Evolutionary conservation across 1,139 yeast species (phyloP), one percentile per base, ranked within the genome.

Genomic region (Sugiyamaella neomexicana): DNA sequence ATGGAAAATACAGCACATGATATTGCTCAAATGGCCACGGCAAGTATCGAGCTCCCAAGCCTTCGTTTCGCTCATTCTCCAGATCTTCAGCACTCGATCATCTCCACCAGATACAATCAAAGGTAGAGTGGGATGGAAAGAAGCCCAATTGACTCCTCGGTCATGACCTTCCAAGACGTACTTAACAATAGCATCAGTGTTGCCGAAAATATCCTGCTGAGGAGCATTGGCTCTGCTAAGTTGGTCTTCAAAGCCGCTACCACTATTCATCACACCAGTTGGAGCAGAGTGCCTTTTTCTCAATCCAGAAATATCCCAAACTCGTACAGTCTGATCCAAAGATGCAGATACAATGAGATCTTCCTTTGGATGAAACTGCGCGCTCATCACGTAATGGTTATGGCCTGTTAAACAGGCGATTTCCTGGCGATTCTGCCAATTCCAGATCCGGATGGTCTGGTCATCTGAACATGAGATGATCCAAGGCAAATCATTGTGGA

Each of bases 31-130:
- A 71, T 95, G 99, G 53, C 99, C 99, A 67, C 99, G 82, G 73
- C 97, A 93, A 43, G 98, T 89, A 69, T 95, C 99, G 53, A 95
- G 95, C 72, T 95, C 99, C 98, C 99, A 95, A 32, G 99, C 99
- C 73, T 91, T 90, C 38, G 96, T 86, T 65, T 95, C 97, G 67
- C 91, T 86, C 97, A 91, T 90, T 73, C 99, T 82, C 99, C 99
- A 95, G 63, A 95, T 78, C 73, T 93, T 93, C 54, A 95, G 89
- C 61, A 93, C 84, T 63, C 99, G 82, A 71, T 95, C 99, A 70
- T 95, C 99, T 69, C 96, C 96, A 64, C 95, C 96, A 31, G 97
- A 89, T 12, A 91, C 96, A 70, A 95, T 90, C 66, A 93, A 80
- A 6, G 99, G 99, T 68, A 90, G 78, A 17, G 95, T 90, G 47